Evolutionary conservation across 176 grass and related monocot genomes (phyloP).

Genomic region (Cenchrus purpureus): DNA sequence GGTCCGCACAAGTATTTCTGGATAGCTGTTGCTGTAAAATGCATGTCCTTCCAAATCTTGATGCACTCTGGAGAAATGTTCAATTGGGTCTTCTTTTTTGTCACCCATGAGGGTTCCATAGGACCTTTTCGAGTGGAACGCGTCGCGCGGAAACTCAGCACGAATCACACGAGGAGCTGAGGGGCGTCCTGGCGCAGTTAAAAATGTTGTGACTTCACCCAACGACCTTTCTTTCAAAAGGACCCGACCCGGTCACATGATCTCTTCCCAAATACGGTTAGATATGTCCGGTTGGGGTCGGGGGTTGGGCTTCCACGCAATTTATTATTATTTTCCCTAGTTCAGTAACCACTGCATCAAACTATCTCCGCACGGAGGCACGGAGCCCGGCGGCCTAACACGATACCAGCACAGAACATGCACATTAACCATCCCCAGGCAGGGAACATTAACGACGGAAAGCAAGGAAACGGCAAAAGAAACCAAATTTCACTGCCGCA

Average conservation of each 20-base stretch:
- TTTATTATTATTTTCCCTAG: neutral
- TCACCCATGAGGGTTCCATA: too few species aligned
- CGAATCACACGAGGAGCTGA: too few species aligned
- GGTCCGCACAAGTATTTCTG: neutral
- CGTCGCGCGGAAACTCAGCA: too few species aligned
- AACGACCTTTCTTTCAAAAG: neutral
- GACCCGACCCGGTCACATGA: neutral
- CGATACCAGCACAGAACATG: neutral
- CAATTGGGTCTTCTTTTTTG: too few species aligned
- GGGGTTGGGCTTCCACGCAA: too few species aligned
- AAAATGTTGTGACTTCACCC: neutral
- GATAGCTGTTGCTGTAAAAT: conserved; percentile 1
- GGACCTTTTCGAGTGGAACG: too few species aligned
- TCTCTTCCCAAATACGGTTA: neutral
- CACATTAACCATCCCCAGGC: neutral
- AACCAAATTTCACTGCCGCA: neutral
- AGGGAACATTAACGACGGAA: neutral
- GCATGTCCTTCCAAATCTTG: neutral
- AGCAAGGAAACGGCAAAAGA: neutral
- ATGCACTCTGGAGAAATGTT: too few species aligned
- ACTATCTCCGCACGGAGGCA: neutral
- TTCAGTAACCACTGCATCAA: neutral
- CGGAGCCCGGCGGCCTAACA: neutral
- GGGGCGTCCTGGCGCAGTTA: neutral
- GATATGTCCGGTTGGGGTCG: neutral